Evolutionary conservation across 2,329 filamentous ascomycete species (phyloP).

Genomic region (Madurella fahalii): DNA sequence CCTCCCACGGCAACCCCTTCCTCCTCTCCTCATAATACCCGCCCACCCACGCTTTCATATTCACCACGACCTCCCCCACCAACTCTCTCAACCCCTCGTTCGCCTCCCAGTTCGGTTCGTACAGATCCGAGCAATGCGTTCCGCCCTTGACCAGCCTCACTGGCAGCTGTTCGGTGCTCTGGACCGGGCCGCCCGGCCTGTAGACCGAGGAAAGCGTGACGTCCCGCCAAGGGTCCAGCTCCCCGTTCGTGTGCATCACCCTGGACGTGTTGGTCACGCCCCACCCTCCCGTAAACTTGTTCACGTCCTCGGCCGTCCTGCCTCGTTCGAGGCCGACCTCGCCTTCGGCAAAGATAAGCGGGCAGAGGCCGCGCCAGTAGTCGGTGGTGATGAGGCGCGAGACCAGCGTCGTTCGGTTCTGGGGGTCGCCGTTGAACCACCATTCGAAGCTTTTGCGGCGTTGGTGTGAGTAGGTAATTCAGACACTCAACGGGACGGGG

Average conservation of each 20-base stretch:
- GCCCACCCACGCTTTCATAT: conserved; percentile 52
- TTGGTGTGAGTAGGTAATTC: not conserved
- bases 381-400: conserved; percentile 35
- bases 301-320: conserved; percentile 32
- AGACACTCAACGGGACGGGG: not conserved
- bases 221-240: conserved; percentile 40
- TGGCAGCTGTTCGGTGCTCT: conserved; percentile 32
- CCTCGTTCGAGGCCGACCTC: conserved; percentile 33
- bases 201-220: conserved; percentile 35
- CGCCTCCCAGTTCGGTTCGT: conserved; percentile 43
- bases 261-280: conserved; percentile 37
- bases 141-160: conserved; percentile 35
- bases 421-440: conserved; percentile 45
- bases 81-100: conserved; percentile 49
- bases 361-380: conserved; percentile 43
- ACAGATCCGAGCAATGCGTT: conserved; percentile 39
- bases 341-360: conserved; percentile 37
- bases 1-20: conserved; percentile 13
- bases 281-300: conserved; percentile 40
- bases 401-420: conserved; percentile 37
- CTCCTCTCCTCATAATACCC: conserved; percentile 42
- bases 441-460: conserved; percentile 33
- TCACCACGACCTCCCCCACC: conserved; percentile 46
- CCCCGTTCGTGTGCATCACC: conserved; percentile 38
- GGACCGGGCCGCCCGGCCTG: conserved; percentile 37